Percentiles rank a stretch among this genome's conserved stretches.
Conservation (phyloP, 2,329 filamentous ascomycete genomes). For the Aureobasidium vineae region DNA sequence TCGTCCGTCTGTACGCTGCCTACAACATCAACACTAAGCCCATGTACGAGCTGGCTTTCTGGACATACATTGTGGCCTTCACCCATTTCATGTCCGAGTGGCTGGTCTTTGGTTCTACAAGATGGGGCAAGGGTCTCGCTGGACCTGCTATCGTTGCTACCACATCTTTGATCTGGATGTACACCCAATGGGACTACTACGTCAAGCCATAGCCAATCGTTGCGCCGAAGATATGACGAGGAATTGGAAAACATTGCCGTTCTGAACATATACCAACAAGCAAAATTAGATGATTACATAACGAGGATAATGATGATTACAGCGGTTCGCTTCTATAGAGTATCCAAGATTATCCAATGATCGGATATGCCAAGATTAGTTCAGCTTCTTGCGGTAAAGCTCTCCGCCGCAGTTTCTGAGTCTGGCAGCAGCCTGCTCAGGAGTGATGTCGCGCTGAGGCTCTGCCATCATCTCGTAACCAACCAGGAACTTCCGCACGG, state of each 20-base stretch:
- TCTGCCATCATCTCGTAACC: slow-evolving; percentile 97
- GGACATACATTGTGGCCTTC: slow-evolving; percentile 77
- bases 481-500: slow-evolving; percentile 92
- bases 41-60: slow-evolving; percentile 76
- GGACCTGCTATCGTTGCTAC: slow-evolving; percentile 59
- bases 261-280: not conserved
- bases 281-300: not conserved
- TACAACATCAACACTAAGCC: slow-evolving; percentile 72
- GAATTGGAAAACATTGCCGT: not conserved
- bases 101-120: slow-evolving; percentile 72
- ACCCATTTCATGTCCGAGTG: slow-evolving; percentile 79
- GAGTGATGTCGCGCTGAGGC: slow-evolving; percentile 97
- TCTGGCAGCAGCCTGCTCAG: slow-evolving; percentile 83
- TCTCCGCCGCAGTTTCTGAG: slow-evolving; percentile 74
- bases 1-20: slow-evolving; percentile 78
- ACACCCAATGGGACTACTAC: slow-evolving; percentile 67
- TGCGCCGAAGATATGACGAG: too few species aligned
- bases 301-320: slow-evolving; percentile 13
- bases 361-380: not conserved
- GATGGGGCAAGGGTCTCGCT: slow-evolving; percentile 59
- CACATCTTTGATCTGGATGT: slow-evolving; percentile 60
- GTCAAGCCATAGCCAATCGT: slow-evolving; percentile 45
- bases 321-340: slow-evolving; percentile 12
- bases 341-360: not conserved
- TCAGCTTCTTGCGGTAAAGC: slow-evolving; percentile 71